Percentiles rank a stretch among this genome's conserved stretches.
Evolutionary conservation across 2,329 filamentous ascomycete genomes (phyloP).

Genomic region (Nothophoma quercina): DNA sequence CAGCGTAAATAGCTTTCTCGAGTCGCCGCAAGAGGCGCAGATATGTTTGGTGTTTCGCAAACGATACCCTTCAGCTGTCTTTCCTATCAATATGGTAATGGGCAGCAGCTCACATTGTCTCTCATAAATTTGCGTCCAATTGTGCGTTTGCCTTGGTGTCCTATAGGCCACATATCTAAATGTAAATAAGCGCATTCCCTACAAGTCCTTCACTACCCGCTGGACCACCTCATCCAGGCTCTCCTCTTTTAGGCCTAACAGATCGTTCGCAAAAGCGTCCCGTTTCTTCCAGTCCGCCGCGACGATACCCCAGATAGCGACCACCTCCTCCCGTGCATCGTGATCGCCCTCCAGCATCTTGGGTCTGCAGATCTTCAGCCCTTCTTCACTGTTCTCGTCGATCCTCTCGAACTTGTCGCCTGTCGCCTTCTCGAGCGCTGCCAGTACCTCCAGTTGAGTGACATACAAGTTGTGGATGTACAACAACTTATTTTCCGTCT

Average conservation of each 20-base stretch:
- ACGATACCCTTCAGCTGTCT: no score
- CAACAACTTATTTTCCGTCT: slow-evolving; percentile 66
- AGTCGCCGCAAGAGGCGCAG: no score
- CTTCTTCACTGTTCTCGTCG: slow-evolving; percentile 46
- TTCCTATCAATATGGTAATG: no score
- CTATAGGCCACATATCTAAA: background rate
- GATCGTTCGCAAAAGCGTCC: slow-evolving; percentile 41
- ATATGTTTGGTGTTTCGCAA: background rate
- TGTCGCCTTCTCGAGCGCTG: slow-evolving; percentile 62
- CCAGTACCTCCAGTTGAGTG: slow-evolving; percentile 66
- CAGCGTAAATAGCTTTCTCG: no score
- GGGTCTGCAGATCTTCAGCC: slow-evolving; percentile 32
- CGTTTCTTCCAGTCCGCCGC: slow-evolving; percentile 44
- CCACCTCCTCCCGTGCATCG: slow-evolving; percentile 43
- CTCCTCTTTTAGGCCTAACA: slow-evolving; percentile 44
- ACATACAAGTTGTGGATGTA: slow-evolving; percentile 65
- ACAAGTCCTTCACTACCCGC: slow-evolving; percentile 30
- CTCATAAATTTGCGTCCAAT: no score
- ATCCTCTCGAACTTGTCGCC: slow-evolving; percentile 60
- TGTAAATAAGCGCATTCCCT: background rate
- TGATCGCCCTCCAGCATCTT: slow-evolving; percentile 45
- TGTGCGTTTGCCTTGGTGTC: background rate
- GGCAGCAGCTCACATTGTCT: background rate
- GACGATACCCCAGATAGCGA: slow-evolving; percentile 46
- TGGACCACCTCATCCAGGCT: slow-evolving; percentile 40